phyloP scores from a whole-genome alignment of 257 asterid genomes.

The Perilla frutescens region DNA sequence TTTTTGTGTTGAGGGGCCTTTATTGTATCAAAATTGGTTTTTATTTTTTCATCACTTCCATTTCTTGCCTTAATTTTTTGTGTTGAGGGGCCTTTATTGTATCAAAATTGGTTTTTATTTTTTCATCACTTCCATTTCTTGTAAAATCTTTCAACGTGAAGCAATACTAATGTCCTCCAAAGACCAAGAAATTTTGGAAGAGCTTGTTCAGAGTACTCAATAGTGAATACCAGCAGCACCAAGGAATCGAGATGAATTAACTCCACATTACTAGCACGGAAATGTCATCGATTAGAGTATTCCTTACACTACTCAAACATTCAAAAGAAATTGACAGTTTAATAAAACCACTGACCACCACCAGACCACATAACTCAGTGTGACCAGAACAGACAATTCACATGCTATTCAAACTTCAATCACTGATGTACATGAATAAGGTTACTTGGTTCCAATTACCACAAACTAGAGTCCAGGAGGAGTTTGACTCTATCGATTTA shows the following conservation, averaged over 20 bases:
- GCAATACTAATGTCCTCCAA: not conserved
- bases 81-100: too few species aligned
- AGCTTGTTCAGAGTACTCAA: not conserved
- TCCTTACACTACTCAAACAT: constrained; percentile 2
- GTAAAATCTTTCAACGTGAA: not conserved
- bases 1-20: too few species aligned
- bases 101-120: not conserved
- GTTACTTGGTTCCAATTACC: too few species aligned
- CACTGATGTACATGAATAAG: not conserved
- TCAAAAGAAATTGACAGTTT: not conserved
- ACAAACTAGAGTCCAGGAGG: too few species aligned
- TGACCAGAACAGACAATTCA: not conserved
- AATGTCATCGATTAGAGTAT: not conserved
- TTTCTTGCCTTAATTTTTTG: too few species aligned
- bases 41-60: too few species aligned
- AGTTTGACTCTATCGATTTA: not conserved
- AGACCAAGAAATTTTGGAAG: not conserved
- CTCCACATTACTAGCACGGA: not conserved
- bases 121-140: not conserved
- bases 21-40: too few species aligned
- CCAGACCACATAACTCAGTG: not conserved
- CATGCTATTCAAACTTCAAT: constrained; percentile 6
- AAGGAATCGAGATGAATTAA: constrained; percentile 1
- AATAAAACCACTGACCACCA: not conserved
- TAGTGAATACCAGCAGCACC: not conserved